phyloP scores from a whole-genome alignment of 306 rosid genomes.

The Castanospermum australe region DNA sequence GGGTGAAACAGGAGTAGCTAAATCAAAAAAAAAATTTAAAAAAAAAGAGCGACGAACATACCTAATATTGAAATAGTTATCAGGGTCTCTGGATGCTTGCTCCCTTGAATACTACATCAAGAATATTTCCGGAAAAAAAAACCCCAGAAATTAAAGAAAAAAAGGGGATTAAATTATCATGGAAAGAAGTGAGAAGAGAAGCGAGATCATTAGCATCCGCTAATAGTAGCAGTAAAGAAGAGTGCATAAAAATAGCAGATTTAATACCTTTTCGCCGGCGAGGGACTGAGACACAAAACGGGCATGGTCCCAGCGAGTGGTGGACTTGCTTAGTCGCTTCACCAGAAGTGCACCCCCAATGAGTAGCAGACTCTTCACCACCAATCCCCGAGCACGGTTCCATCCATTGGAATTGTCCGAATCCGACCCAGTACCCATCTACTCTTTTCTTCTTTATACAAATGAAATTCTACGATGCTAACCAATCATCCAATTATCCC shows the following conservation, averaged over 20 bases:
- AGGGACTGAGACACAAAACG: conserved; percentile 75
- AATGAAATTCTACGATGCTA: background rate
- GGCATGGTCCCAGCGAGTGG: conserved; percentile 99
- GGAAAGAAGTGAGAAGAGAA: background rate
- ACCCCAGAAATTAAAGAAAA: background rate
- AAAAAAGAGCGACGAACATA: background rate
- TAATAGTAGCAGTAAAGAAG: background rate
- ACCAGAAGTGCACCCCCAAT: conserved; percentile 88
- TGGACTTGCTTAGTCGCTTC: conserved; percentile 89
- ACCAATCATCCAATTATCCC: background rate
- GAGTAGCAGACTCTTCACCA: conserved; percentile 63
- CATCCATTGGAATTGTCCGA: conserved; percentile 51
- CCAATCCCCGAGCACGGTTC: conserved; percentile 71
- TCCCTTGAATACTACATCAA: conserved; percentile 70
- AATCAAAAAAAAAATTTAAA: background rate
- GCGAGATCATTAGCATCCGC: background rate
- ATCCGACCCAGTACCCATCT: conserved; percentile 56
- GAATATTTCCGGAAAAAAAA: background rate
- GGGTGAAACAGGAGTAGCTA: background rate
- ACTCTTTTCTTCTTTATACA: background rate
- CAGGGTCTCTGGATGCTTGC: conserved; percentile 94
- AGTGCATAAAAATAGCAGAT: background rate
- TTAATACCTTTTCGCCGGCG: conserved; percentile 74
- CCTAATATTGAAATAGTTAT: conserved; percentile 92
- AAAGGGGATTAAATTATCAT: background rate